phyloP scores from a whole-genome alignment of 2,329 filamentous ascomycete species.

The Trichophyton simii region DNA sequence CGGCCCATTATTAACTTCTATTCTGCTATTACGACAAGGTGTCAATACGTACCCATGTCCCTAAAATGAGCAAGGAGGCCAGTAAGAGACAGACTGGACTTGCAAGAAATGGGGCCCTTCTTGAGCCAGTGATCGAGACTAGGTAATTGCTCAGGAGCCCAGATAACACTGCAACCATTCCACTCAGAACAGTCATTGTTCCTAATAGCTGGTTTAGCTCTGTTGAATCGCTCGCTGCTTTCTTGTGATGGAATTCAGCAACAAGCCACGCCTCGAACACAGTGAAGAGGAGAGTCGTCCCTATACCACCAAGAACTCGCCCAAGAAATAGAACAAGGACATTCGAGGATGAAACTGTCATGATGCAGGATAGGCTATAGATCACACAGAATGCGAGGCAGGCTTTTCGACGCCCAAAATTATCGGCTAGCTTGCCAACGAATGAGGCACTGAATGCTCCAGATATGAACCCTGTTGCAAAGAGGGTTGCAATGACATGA shows the following conservation, averaged over 20 bases:
- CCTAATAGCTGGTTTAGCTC: constrained; percentile 43
- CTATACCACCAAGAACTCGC: constrained; percentile 43
- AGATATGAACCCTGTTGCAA: constrained; percentile 11
- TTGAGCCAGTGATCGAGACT: constrained; percentile 37
- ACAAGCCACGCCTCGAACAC: constrained; percentile 53
- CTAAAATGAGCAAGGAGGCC: constrained; percentile 9
- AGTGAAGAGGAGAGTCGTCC: constrained; percentile 46
- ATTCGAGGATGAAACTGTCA: constrained; percentile 23
- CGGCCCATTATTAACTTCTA: not conserved
- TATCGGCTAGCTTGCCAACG: constrained; percentile 10
- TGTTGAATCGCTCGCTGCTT: constrained; percentile 31
- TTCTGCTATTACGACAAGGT: not conserved
- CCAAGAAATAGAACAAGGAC: constrained; percentile 40
- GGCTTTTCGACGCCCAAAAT: constrained; percentile 8
- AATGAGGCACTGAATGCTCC: constrained; percentile 11
- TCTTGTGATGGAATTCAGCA: constrained; percentile 41
- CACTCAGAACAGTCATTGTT: constrained; percentile 42
- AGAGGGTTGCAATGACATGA: constrained; percentile 8
- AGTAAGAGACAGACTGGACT: constrained; percentile 20
- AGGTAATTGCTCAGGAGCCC: constrained; percentile 43
- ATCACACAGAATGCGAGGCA: constrained; percentile 10
- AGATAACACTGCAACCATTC: constrained; percentile 43
- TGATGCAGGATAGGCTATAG: constrained; percentile 15
- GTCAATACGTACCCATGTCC: constrained; percentile 11
- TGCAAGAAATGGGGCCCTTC: constrained; percentile 43